Evolutionary conservation across 1,284 basidiomycete genomes (phyloP).

Genomic region (Neotropicomus parvogracilis): DNA sequence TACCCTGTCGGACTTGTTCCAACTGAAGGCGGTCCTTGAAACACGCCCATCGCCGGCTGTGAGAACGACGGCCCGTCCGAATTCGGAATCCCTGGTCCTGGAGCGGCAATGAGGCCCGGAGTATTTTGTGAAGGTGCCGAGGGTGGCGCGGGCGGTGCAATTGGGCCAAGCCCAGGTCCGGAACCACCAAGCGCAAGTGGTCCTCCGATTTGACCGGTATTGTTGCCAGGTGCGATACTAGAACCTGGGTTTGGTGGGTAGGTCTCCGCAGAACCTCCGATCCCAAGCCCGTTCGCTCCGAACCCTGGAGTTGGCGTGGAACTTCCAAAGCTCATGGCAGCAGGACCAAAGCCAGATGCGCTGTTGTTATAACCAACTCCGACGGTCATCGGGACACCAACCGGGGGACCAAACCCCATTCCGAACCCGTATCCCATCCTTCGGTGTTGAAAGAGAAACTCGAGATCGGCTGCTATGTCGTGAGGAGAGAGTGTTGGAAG

Average conservation of each 20-base stretch:
- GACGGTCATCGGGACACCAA: conserved; percentile 25
- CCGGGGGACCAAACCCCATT: conserved; percentile 29
- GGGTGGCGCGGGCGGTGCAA: conserved; percentile 6
- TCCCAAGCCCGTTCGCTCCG: conserved; percentile 23
- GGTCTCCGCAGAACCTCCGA: conserved; percentile 17
- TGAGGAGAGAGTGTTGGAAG: conserved; percentile 46
- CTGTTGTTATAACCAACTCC: conserved; percentile 17
- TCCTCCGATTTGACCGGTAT: conserved; percentile 11
- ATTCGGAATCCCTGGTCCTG: conserved; percentile 14
- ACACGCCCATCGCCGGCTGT: conserved; percentile 33
- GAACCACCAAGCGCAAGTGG: conserved; percentile 11
- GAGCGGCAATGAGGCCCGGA: conserved; percentile 2
- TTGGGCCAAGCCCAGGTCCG: conserved; percentile 10
- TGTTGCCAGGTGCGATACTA: conserved; percentile 10
- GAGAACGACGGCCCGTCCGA: conserved; percentile 22
- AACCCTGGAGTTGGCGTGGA: conserved; percentile 17
- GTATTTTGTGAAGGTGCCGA: conserved; percentile 14
- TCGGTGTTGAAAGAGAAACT: conserved; percentile 50
- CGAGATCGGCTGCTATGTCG: conserved; percentile 56
- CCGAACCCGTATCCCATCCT: conserved; percentile 32
- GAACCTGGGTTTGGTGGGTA: conserved; percentile 22
- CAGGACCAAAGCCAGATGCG: conserved; percentile 22
- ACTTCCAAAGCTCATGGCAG: conserved; percentile 20
- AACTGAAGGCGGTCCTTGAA: conserved; percentile 26
- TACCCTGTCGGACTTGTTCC: conserved; percentile 21